Conservation (phyloP, 768 basidiomycete genomes). For the Cystofilobasidium macerans region DNA sequence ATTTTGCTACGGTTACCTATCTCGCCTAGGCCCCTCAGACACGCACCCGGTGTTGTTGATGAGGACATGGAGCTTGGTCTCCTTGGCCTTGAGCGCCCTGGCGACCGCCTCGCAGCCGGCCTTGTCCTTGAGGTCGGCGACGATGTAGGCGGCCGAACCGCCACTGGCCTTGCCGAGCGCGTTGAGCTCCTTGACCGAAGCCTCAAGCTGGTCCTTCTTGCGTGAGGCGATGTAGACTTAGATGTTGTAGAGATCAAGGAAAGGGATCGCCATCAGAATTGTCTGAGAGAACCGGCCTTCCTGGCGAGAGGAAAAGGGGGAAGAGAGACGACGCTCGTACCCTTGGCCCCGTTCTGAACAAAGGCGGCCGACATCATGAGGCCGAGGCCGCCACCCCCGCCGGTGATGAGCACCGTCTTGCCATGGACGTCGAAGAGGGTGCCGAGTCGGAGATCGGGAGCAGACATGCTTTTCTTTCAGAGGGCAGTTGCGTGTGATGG, state of each 20-base stretch:
- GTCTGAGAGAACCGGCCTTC: no score
- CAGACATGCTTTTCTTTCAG: not conserved
- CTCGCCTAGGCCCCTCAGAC: no score
- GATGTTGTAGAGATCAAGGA: no score
- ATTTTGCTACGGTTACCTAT: no score
- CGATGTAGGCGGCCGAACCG: slow-evolving; percentile 59
- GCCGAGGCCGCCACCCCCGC: not conserved
- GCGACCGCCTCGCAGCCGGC: slow-evolving; percentile 67
- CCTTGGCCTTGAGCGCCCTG: slow-evolving; percentile 55
- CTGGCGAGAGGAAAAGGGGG: not conserved
- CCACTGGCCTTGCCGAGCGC: slow-evolving; percentile 38
- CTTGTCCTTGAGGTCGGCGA: slow-evolving; percentile 67
- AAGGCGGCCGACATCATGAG: not conserved
- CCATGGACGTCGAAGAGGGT: slow-evolving; percentile 5
- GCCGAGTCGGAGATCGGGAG: not conserved
- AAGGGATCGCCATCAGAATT: no score
- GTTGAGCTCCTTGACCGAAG: slow-evolving; percentile 54
- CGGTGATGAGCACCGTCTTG: slow-evolving; percentile 1
- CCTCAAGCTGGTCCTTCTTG: slow-evolving; percentile 58
- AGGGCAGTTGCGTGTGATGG: not conserved
- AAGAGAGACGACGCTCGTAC: not conserved
- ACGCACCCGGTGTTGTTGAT: slow-evolving; percentile 63
- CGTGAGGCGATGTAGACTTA: slow-evolving; percentile 82
- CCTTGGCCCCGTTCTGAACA: not conserved
- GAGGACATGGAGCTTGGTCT: slow-evolving; percentile 64